Base-by-base conservation (phyloP, 192 early-diverging fungal species). In the Linnemannia schmuckeri region DNA sequence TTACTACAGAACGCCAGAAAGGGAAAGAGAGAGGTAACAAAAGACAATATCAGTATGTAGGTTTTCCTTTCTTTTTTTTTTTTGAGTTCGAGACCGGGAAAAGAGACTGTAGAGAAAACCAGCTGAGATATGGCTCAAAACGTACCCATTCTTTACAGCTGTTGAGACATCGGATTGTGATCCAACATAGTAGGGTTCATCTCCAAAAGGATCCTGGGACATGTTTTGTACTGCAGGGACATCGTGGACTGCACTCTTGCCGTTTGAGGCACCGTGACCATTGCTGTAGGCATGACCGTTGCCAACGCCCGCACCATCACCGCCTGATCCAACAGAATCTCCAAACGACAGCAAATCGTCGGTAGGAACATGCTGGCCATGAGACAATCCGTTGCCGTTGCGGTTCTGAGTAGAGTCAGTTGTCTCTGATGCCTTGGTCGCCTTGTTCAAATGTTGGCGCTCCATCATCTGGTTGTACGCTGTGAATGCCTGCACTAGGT, bases 401-500 rank as follows among this genome's bases (percentile, higher is more conserved):
- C 76, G 82, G 10, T 24, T 69, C 8, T 76, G 76, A 1, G 69
- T 57, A 24, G 77, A 47, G 47, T 87, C 80, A 5, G 17, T 49
- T 76, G 83, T 61, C 41, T 79, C 79, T 24, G 89, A 93, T 24
- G 85, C 89, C 46, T 82, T 84, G 13, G 85, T 91, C 13, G 90
- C 90, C 47, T 75, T 70, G 70, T 61, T 77, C 47, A 93, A 35
- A 30, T 88, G 87, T 30, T 88, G 81, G 40, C 88, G 87, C 72
- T 93, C 92, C 78, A 93, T 79, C 89, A 93, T 92, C 66, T 93
- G 91, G 46, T 91, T 88, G 68, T 93, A 93, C 0, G 90, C 78
- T 47, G 91, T 91, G 72, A 93, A 93, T 6, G 89, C 78, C 52
- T 88, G 91, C 9, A 92, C 77, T 4, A 92, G 55, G 47, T 92